Evolutionary conservation across 371 early-diverging fungal species (phyloP).

Genomic region (Apophysomyces ossiformis): DNA sequence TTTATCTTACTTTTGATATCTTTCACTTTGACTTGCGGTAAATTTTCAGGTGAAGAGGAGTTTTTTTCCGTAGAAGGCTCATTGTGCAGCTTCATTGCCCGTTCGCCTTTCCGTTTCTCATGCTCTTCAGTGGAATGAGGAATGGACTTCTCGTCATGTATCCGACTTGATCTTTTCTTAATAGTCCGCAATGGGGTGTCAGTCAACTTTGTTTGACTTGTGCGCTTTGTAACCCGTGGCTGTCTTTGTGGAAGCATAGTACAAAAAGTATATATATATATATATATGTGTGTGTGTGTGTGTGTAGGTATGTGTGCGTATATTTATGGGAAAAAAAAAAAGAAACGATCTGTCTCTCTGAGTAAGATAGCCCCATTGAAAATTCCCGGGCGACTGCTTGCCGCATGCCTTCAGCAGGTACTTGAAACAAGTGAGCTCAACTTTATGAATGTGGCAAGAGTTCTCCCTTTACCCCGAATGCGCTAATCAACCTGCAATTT

Average conservation of each 20-base stretch:
- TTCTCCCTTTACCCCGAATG: too few species aligned
- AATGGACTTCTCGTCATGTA: not conserved
- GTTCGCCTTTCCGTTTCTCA: not conserved
- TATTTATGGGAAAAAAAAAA: too few species aligned
- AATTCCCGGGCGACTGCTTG: too few species aligned
- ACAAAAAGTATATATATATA: too few species aligned
- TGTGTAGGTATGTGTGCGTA: too few species aligned
- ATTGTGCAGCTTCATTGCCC: not conserved
- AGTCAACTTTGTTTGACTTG: not conserved
- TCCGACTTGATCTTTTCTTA: not conserved
- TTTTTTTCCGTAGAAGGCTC: not conserved
- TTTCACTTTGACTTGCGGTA: not conserved
- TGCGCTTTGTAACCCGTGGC: not conserved
- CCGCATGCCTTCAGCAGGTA: too few species aligned
- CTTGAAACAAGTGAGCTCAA: too few species aligned
- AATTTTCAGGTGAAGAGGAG: not conserved
- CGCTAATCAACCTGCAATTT: too few species aligned
- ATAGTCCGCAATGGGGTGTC: constrained; percentile 3
- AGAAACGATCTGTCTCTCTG: too few species aligned
- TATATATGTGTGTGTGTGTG: too few species aligned
- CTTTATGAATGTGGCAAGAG: too few species aligned
- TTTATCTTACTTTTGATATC: constrained; percentile 10
- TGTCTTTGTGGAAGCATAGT: constrained; percentile 3
- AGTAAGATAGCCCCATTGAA: too few species aligned
- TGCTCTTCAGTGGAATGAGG: not conserved